phyloP scores from a whole-genome alignment of 345 rosid species.

The Sisymbrium altissimum region DNA sequence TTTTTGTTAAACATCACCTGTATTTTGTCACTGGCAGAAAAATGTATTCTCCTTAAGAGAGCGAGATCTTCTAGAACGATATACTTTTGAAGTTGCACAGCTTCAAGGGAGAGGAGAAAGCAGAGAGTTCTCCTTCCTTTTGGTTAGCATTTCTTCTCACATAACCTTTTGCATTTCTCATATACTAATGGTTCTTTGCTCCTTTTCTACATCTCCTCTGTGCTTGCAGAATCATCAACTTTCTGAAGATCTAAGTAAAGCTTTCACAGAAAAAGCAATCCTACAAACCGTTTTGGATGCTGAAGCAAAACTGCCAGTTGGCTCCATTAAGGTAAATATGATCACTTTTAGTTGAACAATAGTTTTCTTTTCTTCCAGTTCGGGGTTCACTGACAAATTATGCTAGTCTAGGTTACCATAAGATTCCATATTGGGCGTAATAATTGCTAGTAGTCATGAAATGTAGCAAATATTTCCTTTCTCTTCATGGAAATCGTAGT shows the following conservation, averaged over 20 bases:
- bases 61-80: not conserved
- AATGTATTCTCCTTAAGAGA: not conserved
- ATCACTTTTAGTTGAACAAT: not conserved
- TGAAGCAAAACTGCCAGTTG: conserved; percentile 46
- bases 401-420: too few relatives aligned
- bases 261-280: not conserved
- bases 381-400: too few relatives aligned
- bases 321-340: conserved; percentile 58
- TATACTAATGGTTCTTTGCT: conserved; percentile 31
- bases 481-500: too few relatives aligned
- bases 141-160: not conserved
- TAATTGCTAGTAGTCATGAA: too few relatives aligned
- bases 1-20: not conserved
- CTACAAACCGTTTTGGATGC: conserved; percentile 48
- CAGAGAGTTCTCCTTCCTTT: not conserved
- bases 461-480: too few relatives aligned
- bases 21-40: not conserved
- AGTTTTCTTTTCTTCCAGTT: too few relatives aligned
- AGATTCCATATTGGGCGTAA: too few relatives aligned
- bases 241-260: not conserved
- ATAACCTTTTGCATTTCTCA: not conserved
- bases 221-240: not conserved
- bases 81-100: not conserved
- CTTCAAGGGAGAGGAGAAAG: not conserved
- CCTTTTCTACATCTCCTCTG: not conserved